A percentile compares a stretch with the other conserved stretches of the same genome.
Conservation (phyloP, 2,329 filamentous ascomycete species). For the Microascus cirrosus region DNA sequence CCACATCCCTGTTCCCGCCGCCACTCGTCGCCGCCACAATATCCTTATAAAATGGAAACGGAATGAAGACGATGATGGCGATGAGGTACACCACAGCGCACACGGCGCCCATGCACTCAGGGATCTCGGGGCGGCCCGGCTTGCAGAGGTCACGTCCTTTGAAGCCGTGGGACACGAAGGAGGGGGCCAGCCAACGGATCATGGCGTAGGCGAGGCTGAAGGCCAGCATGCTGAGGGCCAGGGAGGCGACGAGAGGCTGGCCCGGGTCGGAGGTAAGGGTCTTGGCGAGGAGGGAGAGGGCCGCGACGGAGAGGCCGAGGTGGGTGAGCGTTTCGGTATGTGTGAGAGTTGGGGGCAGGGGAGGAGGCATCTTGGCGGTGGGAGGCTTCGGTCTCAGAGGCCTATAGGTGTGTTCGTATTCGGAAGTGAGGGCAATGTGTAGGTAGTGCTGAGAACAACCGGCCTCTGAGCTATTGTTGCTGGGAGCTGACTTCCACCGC, state of each 20-base stretch:
- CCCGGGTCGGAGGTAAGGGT: constrained; percentile 69
- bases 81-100: constrained; percentile 89
- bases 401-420: background rate
- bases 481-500: background rate
- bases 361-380: constrained; percentile 1
- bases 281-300: constrained; percentile 64
- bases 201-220: constrained; percentile 75
- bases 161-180: constrained; percentile 79
- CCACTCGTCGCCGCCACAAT: constrained; percentile 92
- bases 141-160: constrained; percentile 84
- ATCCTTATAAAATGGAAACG: constrained; percentile 96
- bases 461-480: background rate
- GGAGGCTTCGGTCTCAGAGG: background rate
- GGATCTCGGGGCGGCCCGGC: constrained; percentile 59
- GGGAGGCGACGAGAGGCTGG: constrained; percentile 77
- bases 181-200: constrained; percentile 85
- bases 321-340: constrained; percentile 41
- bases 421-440: background rate
- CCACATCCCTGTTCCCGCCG: constrained; percentile 81
- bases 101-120: constrained; percentile 92
- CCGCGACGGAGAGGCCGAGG: constrained; percentile 54
- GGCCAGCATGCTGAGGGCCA: constrained; percentile 76
- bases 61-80: constrained; percentile 81
- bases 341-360: constrained; percentile 28
- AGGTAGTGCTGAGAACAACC: background rate